Evolutionary conservation across 176 grass and related monocot species (phyloP).

Genomic region (Olyra latifolia): DNA sequence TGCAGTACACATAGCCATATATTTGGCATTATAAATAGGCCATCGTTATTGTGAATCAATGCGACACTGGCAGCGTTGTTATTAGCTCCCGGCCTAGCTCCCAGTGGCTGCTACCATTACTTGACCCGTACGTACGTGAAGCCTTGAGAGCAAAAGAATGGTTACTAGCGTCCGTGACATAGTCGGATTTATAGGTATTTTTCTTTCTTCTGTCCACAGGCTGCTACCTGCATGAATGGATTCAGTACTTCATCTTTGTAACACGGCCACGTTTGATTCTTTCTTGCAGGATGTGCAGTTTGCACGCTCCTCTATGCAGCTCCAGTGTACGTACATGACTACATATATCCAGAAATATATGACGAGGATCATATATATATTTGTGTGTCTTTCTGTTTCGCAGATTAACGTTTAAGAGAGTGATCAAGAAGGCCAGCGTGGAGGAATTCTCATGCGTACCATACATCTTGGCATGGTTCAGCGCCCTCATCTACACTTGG

Average conservation of each 20-base stretch:
- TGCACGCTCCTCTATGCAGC: conserved; percentile 66
- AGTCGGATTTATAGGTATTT: conserved; percentile 63
- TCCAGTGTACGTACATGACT: conserved; percentile 67
- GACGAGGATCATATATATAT: not conserved
- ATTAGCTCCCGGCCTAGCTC: not conserved
- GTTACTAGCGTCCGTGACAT: conserved; percentile 32
- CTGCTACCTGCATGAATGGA: not conserved
- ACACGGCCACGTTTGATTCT: not conserved
- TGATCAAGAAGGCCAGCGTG: conserved; percentile 64
- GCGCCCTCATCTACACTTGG: conserved; percentile 62
- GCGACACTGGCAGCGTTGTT: not conserved
- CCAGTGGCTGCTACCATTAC: not conserved
- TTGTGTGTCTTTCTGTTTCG: conserved; percentile 3
- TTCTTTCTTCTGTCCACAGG: conserved; percentile 7
- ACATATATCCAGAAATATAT: not conserved
- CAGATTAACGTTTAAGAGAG: conserved; percentile 73
- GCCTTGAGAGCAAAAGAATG: conserved; percentile 23
- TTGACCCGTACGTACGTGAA: not conserved
- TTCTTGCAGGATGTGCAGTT: conserved; percentile 54
- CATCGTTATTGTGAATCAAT: not conserved
- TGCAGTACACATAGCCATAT: not conserved
- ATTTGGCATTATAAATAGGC: conserved; percentile 34
- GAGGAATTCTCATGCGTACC: conserved; percentile 77
- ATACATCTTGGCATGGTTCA: conserved; percentile 55
- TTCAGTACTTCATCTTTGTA: conserved; percentile 14